Evolutionary conservation across 2,329 filamentous ascomycete species (phyloP).

Genomic region (Apiospora marii): DNA sequence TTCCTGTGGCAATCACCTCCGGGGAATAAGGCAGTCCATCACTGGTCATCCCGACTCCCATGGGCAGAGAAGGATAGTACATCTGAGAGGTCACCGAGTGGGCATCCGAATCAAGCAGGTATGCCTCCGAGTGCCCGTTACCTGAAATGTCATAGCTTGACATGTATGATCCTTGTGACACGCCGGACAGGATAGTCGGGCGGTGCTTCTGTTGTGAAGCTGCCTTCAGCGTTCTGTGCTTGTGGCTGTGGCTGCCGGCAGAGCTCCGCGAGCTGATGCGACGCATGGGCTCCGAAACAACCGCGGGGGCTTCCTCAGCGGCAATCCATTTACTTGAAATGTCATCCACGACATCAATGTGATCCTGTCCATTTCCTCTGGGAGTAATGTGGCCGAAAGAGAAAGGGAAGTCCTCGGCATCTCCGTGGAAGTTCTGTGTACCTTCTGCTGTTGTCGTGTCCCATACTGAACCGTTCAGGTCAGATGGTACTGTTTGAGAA

Average conservation of each 20-base stretch:
- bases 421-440: slow-evolving; percentile 66
- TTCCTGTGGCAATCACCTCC: slow-evolving; percentile 50
- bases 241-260: slow-evolving; percentile 52
- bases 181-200: slow-evolving; percentile 54
- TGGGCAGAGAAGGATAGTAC: slow-evolving; percentile 57
- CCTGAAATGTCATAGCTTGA: slow-evolving; percentile 61
- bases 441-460: slow-evolving; percentile 65
- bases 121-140: slow-evolving; percentile 61
- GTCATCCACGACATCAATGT: slow-evolving; percentile 55
- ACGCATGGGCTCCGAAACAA: slow-evolving; percentile 53
- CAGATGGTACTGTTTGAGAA: slow-evolving; percentile 67
- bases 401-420: slow-evolving; percentile 63
- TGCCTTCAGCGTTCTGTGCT: slow-evolving; percentile 52
- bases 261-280: slow-evolving; percentile 54
- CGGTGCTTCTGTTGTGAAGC: slow-evolving; percentile 51
- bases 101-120: slow-evolving; percentile 59
- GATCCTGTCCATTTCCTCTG: slow-evolving; percentile 55
- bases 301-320: slow-evolving; percentile 45
- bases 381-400: slow-evolving; percentile 63
- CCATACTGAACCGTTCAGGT: slow-evolving; percentile 64
- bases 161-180: slow-evolving; percentile 58
- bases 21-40: slow-evolving; percentile 53
- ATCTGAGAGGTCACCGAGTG: slow-evolving; percentile 56
- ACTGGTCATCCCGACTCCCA: slow-evolving; percentile 53
- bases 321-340: slow-evolving; percentile 57